These are phyloP conservation scores for Glycine tomentella DNA, from an alignment of 306 rosid species.

Conservation along the genomic window DNA sequence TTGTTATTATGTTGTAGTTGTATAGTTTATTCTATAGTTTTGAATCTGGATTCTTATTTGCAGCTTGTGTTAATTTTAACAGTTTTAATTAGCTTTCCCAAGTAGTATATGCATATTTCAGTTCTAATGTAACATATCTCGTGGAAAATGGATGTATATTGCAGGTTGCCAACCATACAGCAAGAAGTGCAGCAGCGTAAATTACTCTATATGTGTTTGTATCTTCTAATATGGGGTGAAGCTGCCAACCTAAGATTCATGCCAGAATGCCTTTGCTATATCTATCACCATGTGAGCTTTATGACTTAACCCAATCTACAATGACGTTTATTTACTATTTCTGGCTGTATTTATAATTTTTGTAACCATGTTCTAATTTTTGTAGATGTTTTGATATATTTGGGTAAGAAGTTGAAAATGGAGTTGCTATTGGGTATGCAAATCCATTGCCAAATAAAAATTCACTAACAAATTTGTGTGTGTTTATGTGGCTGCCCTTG, in stretches of 20 bases:
- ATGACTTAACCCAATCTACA: slow-evolving; percentile 1
- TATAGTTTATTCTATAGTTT: slow-evolving; percentile 24
- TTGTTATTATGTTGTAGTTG: slow-evolving; percentile 9
- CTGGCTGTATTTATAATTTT: not conserved
- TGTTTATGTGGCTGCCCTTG: too few relatives aligned
- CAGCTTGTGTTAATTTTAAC: slow-evolving; percentile 31
- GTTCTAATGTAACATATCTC: slow-evolving; percentile 21
- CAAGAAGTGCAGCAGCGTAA: slow-evolving; percentile 99
- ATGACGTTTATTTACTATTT: slow-evolving; percentile 14
- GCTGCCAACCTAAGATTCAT: slow-evolving; percentile 98
- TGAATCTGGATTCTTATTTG: slow-evolving; percentile 19
- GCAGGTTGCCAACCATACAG: slow-evolving; percentile 98
- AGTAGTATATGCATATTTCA: not conserved
- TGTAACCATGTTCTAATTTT: too few relatives aligned
- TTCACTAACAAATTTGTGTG: too few relatives aligned
- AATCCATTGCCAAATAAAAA: too few relatives aligned
- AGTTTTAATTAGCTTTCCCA: slow-evolving; percentile 19
- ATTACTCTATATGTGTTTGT: slow-evolving; percentile 92
- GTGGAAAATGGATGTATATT: slow-evolving; percentile 30
- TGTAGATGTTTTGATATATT: too few relatives aligned
- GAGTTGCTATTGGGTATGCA: too few relatives aligned
- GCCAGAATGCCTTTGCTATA: slow-evolving; percentile 99
- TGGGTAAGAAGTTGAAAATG: too few relatives aligned
- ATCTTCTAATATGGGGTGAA: slow-evolving; percentile 99
- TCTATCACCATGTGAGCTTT: slow-evolving; percentile 90